Conservation (phyloP, 257 asterid genomes). For the Solanum clarkiae region DNA sequence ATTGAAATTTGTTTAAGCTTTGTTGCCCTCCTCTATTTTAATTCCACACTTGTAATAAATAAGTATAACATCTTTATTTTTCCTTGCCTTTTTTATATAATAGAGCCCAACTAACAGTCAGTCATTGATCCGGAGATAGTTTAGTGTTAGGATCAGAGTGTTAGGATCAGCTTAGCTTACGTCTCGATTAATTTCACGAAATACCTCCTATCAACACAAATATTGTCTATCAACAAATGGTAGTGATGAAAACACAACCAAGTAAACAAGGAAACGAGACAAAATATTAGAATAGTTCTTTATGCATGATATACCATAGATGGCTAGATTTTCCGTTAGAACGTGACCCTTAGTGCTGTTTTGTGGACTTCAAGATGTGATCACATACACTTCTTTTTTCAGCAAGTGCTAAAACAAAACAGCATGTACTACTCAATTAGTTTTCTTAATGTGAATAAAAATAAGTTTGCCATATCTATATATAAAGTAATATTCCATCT, state of each 20-base stretch:
- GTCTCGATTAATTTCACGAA: too few species aligned
- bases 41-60: too few species aligned
- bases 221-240: too few species aligned
- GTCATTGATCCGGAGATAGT: neutral
- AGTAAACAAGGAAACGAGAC: neutral
- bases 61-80: neutral
- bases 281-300: neutral
- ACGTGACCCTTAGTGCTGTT: neutral
- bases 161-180: too few species aligned
- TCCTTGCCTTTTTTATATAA: neutral
- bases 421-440: neutral
- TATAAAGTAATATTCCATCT: too few species aligned
- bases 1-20: too few species aligned
- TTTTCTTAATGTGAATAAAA: neutral
- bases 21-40: too few species aligned
- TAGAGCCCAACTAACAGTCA: too few species aligned
- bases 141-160: too few species aligned
- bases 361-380: neutral
- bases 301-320: neutral
- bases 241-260: neutral
- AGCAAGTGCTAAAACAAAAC: neutral
- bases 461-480: neutral
- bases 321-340: neutral
- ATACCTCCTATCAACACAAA: neutral
- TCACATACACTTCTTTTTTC: neutral